phyloP scores from a whole-genome alignment of 2,329 filamentous ascomycete species.

The Stemphylium lycopersici region DNA sequence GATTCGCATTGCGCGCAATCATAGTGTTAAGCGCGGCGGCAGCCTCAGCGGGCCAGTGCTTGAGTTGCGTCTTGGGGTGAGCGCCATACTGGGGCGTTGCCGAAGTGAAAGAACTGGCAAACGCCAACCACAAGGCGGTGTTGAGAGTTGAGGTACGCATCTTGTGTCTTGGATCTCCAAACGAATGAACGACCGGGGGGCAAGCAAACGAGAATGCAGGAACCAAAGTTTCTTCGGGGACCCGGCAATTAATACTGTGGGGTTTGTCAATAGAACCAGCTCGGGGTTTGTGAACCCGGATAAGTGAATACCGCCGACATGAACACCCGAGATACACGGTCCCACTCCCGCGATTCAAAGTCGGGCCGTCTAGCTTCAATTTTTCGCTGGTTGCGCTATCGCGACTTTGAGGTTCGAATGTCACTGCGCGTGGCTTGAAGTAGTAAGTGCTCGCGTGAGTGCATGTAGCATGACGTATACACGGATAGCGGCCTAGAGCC shows the following conservation, averaged over 20 bases:
- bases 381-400: slow-evolving; percentile 1
- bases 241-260: slow-evolving; percentile 1
- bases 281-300: background rate
- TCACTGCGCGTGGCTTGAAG: slow-evolving; percentile 7
- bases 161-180: background rate
- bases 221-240: slow-evolving; percentile 2
- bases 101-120: slow-evolving; percentile 4
- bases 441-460: slow-evolving; percentile 11
- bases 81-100: slow-evolving; percentile 24
- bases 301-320: slow-evolving; percentile 18
- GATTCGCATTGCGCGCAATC: slow-evolving; percentile 38
- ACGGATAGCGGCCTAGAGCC: background rate
- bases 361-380: slow-evolving; percentile 8
- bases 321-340: slow-evolving; percentile 14
- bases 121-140: slow-evolving; percentile 30
- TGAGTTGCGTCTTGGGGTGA: slow-evolving; percentile 25
- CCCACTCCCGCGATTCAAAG: slow-evolving; percentile 7
- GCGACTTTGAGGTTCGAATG: background rate
- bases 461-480: slow-evolving; percentile 7
- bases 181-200: background rate
- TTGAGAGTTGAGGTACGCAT: slow-evolving; percentile 16
- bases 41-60: slow-evolving; percentile 36
- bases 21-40: slow-evolving; percentile 35
- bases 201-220: background rate
- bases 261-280: background rate